Percentiles rank a stretch among this genome's conserved stretches.
Conservation (phyloP, 2,329 filamentous ascomycete species). For the Blastomyces emzantsi region DNA sequence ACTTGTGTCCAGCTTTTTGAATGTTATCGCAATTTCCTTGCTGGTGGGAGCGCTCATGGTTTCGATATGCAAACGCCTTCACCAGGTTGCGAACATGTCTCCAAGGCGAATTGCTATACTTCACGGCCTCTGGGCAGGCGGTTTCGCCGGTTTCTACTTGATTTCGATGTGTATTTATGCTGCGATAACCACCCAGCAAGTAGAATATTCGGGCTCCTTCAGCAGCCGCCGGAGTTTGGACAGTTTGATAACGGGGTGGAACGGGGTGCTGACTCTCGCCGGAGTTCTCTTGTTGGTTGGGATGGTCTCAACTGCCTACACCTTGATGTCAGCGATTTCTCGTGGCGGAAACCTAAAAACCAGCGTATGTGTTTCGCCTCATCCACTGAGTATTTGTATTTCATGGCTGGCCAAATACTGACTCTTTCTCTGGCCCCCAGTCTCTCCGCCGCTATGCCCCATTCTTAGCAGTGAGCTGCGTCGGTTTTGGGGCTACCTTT, state of each 20-base stretch:
- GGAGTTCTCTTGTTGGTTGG: background rate
- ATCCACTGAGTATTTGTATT: background rate
- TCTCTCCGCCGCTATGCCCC: background rate
- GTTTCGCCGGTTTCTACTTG: background rate
- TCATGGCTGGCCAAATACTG: background rate
- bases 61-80: conserved; percentile 1
- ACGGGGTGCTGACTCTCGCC: background rate
- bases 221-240: too few relatives aligned
- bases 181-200: background rate
- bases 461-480: background rate
- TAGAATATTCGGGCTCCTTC: background rate
- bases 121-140: background rate
- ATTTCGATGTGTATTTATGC: background rate
- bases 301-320: conserved; percentile 3
- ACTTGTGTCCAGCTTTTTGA: background rate
- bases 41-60: background rate
- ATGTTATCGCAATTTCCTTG: background rate
- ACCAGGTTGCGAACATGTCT: background rate
- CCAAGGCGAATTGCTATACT: background rate
- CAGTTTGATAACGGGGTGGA: background rate
- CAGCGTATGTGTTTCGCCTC: background rate
- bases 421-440: background rate
- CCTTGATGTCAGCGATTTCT: background rate
- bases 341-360: background rate
- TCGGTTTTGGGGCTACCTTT: background rate